Conservation (phyloP, 2,329 filamentous ascomycete species). For the Xylariaceae sp. region DNA sequence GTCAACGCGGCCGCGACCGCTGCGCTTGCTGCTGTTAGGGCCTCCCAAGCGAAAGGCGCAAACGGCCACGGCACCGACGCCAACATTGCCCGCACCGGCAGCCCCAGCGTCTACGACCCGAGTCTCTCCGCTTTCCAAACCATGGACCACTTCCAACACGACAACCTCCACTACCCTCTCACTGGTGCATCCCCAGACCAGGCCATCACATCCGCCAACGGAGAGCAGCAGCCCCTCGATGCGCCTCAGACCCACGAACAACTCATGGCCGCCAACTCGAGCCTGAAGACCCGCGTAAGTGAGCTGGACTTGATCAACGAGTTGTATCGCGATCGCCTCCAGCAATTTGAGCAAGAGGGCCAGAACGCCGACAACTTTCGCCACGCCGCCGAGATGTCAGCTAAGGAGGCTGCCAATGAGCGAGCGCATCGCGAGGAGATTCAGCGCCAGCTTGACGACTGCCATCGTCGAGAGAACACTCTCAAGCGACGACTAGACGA, state of each 20-base stretch:
- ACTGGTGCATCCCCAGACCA: conserved; percentile 53
- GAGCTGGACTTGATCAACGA: conserved; percentile 95
- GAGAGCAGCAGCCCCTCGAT: conserved; percentile 63
- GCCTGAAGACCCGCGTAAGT: conserved; percentile 89
- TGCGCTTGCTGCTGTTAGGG: conserved; percentile 50
- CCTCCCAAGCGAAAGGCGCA: conserved; percentile 64
- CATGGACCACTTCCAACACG: conserved; percentile 66
- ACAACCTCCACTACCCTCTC: conserved; percentile 50
- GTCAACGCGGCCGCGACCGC: conserved; percentile 57
- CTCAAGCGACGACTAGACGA: conserved; percentile 82
- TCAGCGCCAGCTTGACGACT: conserved; percentile 66
- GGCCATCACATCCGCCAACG: conserved; percentile 48
- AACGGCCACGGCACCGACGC: conserved; percentile 74
- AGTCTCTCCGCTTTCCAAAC: conserved; percentile 78
- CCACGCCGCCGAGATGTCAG: conserved; percentile 50
- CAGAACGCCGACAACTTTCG: conserved; percentile 56
- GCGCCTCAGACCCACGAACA: conserved; percentile 76
- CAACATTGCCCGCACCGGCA: conserved; percentile 75
- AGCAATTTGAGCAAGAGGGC: conserved; percentile 76
- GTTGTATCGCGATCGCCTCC: conserved; percentile 72
- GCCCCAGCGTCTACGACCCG: conserved; percentile 71
- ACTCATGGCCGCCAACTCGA: conserved; percentile 75
- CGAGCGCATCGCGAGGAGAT: conserved; percentile 53
- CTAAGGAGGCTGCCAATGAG: conserved; percentile 55
- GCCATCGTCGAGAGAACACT: conserved; percentile 74